These are phyloP conservation scores for Phytophthora tentaculata DNA, from an alignment of 352 stramenopile species.

Conservation along the genomic window DNA sequence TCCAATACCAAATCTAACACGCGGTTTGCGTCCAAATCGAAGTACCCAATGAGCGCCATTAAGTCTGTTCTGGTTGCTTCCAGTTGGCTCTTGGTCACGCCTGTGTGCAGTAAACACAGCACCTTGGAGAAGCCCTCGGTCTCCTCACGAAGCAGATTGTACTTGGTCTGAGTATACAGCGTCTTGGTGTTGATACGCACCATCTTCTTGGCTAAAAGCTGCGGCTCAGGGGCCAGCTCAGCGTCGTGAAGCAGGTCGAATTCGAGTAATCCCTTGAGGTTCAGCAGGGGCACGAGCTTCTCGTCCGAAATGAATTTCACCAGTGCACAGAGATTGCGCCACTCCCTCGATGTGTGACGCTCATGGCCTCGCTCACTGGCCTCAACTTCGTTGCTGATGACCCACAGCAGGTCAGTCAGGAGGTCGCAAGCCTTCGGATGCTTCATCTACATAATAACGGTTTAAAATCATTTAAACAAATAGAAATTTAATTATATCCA, in stretches of 20 bases:
- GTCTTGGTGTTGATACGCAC: conserved; percentile 89
- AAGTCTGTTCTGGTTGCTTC: conserved; percentile 76
- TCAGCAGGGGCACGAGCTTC: conserved; percentile 57
- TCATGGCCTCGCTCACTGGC: conserved; percentile 68
- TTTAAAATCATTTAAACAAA: not conserved
- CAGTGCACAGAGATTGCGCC: conserved; percentile 69
- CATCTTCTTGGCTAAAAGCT: conserved; percentile 72
- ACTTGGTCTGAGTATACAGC: conserved; percentile 96
- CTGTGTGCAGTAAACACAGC: conserved; percentile 80
- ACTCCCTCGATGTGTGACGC: conserved; percentile 71
- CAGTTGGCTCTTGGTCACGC: conserved; percentile 66
- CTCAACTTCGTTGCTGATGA: conserved; percentile 83
- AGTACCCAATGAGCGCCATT: conserved; percentile 87
- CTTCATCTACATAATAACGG: conserved; percentile 24
- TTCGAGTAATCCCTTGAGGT: conserved; percentile 75
- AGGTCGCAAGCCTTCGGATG: conserved; percentile 51
- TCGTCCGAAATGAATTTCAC: conserved; percentile 74
- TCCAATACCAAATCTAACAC: conserved; percentile 95
- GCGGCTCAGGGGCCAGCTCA: conserved; percentile 54
- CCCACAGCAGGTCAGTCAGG: conserved; percentile 76
- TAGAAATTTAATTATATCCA: not conserved
- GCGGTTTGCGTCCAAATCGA: conserved; percentile 97
- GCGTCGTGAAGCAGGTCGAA: conserved; percentile 78
- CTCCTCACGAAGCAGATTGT: conserved; percentile 97
- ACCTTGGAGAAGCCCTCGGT: conserved; percentile 97